Percentiles rank a stretch among this genome's conserved stretches.
Evolutionary conservation across 441 rosid species (phyloP).

Genomic region (Croton laevigatus): DNA sequence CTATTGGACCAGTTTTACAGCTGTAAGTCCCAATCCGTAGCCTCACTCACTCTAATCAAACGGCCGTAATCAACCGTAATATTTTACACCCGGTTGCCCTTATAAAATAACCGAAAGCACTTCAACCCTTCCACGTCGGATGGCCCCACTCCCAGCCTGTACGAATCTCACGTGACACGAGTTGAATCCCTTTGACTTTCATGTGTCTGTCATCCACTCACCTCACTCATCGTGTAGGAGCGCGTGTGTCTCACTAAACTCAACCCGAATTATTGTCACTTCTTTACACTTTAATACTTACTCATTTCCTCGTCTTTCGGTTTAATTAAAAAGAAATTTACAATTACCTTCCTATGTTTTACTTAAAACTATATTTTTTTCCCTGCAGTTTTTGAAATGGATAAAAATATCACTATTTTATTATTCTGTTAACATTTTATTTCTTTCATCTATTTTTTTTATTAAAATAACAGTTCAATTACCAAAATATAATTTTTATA

Average conservation of each 20-base stretch:
- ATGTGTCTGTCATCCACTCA: background rate
- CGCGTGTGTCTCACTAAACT: slow-evolving; percentile 23
- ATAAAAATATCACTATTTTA: no score
- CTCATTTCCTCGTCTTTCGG: no score
- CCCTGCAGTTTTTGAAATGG: no score
- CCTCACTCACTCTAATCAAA: slow-evolving; percentile 26
- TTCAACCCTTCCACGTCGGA: slow-evolving; percentile 40
- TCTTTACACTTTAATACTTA: no score
- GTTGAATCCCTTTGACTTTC: slow-evolving; percentile 47
- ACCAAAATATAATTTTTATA: no score
- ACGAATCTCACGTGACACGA: slow-evolving; percentile 59
- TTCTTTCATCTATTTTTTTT: no score
- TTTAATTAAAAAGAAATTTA: no score
- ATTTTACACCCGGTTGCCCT: background rate
- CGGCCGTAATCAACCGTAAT: slow-evolving; percentile 34
- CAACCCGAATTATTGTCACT: no score
- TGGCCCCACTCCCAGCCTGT: slow-evolving; percentile 57
- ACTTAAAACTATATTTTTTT: no score
- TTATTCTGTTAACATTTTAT: no score
- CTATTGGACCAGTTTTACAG: slow-evolving; percentile 35
- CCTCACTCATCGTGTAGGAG: slow-evolving; percentile 8
- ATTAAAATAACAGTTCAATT: no score
- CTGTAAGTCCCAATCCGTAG: slow-evolving; percentile 38
- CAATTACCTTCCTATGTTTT: no score
- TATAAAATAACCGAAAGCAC: slow-evolving; percentile 25